Evolutionary conservation across 352 stramenopile species (phyloP), one percentile per base, ranked within the genome.

Genomic region (Lagenidium giganteum): DNA sequence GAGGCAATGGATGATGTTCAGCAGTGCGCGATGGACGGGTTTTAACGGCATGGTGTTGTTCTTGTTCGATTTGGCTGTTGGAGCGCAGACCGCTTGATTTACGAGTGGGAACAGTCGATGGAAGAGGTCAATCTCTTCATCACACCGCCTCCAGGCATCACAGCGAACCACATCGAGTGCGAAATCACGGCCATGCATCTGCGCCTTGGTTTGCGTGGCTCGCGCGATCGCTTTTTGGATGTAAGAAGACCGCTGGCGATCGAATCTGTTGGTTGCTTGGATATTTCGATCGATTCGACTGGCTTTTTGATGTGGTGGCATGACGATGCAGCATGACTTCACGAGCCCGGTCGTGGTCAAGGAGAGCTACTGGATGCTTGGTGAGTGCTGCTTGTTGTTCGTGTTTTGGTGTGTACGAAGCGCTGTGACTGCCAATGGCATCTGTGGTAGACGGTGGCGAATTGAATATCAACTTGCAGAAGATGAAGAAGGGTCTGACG

Each of bases 41-140:
- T n/a, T n/a, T n/a, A n/a, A n/a, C n/a, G n/a, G n/a, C n/a, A n/a
- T n/a, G n/a, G n/a, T n/a, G n/a, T n/a, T n/a, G n/a, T n/a, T n/a
- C n/a, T 23, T 21, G 16, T 31, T 54, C 17, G 26, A 27, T 54
- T 22, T 44, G 22, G 20, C 6, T 28, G 16, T 20, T 16, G 17
- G 18, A 4, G 23, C 13, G 21, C 42, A 93, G 81, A 60, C 38
- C 78, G 64, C 44, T 64, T 80, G 47, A 77, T 99, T 11, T 99
- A 98, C 62, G 94, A 98, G 60, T 99, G 95, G 94, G 94, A 98
- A 54, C 94, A 97, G 60, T 96, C 83, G 24, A 65, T 97, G 57
- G 84, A 96, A 49, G 90, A 98, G 64, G 78, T 98, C 9, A 98
- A 95, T 26, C 54, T 99, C 39, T 98, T 96, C 67, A 94, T 99